A percentile compares a stretch with the other conserved stretches of the same genome.
Evolutionary conservation across 208 protist species (phyloP).

Genomic region (Entamoeba invadens): DNA sequence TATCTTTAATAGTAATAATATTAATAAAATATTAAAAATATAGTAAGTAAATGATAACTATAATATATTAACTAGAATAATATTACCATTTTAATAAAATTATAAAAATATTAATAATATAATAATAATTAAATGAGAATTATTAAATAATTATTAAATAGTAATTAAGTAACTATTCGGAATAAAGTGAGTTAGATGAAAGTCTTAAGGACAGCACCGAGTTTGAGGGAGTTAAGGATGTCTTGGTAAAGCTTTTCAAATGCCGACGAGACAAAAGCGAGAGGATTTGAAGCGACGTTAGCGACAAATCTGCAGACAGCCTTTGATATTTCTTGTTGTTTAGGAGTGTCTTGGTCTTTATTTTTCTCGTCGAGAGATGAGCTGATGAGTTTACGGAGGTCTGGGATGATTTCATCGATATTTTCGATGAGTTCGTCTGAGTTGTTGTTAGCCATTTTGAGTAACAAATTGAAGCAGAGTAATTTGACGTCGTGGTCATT

Average conservation of each 20-base stretch:
- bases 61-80: no score
- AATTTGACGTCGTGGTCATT: not conserved
- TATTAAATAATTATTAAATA: no score
- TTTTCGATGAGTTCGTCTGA: not conserved
- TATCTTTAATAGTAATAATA: no score
- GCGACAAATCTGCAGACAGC: not conserved
- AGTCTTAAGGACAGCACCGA: not conserved
- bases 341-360: not conserved
- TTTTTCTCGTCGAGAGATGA: not conserved
- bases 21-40: no score
- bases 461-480: not conserved
- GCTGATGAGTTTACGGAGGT: not conserved
- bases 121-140: no score
- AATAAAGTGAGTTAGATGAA: no score
- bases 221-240: not conserved
- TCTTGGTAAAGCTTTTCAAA: not conserved
- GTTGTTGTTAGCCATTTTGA: not conserved
- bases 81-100: no score
- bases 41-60: no score
- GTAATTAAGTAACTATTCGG: no score
- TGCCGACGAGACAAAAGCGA: not conserved
- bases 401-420: not conserved
- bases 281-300: not conserved
- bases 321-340: not conserved
- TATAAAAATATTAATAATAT: no score